Base-by-base conservation (phyloP, 2,329 filamentous ascomycete species). In the Peltaster fructicola region DNA sequence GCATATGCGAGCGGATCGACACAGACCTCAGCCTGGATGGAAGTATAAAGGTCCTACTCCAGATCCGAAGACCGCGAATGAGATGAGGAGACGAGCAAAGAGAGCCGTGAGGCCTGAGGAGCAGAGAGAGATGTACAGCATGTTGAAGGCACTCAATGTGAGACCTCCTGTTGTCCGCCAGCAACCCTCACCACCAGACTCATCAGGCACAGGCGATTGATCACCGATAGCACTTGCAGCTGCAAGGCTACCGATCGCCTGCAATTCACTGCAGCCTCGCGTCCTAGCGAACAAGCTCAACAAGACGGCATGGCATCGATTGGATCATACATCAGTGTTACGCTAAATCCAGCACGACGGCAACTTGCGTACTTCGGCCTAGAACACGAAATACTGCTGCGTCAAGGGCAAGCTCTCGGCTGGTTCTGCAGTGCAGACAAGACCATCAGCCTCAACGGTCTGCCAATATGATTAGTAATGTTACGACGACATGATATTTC, bases 361-460 rank as follows among this genome's bases (percentile, higher is more conserved):
- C n/a, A n/a, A n/a, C n/a, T n/a, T n/a, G n/a, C n/a, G n/a, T n/a
- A n/a, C n/a, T n/a, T n/a, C n/a, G n/a, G n/a, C n/a, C 17, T 25
- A 88, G 47, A 76, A 91, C 25, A 84, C 68, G 50, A 72, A 91
- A 45, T 67, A 84, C 8, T 53, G 59, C 57, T 91, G 81, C 30
- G 75, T 71, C 45, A 92, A 57, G 5, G 82, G 82, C 51, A 93
- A 49, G 25, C 45, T 61, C 14, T 61, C 59, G 12, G 76, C 68
- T 4, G 82, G 78, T 50, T 75, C 78, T 0, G 80, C 80, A 20
- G 57, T 63, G 45, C 77, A 84, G 17, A 72, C 56, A 49, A 66
- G 52, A 0, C 79, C 82, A 52, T 92, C 81, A 2, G 84, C 84
- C 55, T 85, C 73, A 14, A 93, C 84, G 9, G 61, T 59, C 57